Base-by-base conservation (phyloP, 768 basidiomycete genomes). In the Phylloporus scabripes region DNA sequence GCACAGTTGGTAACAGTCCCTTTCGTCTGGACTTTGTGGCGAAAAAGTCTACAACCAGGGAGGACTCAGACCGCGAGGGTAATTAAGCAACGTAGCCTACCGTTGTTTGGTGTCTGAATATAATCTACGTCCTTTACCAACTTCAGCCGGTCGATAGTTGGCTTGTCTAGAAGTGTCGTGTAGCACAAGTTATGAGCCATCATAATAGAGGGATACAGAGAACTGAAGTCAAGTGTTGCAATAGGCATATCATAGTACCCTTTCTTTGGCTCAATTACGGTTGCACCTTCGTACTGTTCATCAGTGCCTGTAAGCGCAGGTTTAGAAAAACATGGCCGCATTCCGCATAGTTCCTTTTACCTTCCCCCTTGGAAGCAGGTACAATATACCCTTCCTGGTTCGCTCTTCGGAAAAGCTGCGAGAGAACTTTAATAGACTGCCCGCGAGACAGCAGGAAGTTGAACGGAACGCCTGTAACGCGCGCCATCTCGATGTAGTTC, bases 181-280 rank as follows among this genome's bases (percentile, higher is more conserved):
- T 98, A 99, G 66, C 96, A 99, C 1, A 99, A 73, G 63, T 99
- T 99, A 69, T 99, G 96, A 2, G 95, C 96, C 94, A 97, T 97
- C 96, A 99, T 99, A 70, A 99, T 98, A 0, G 96, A 98, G 4
- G 96, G 96, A 68, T 99, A 99, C 52, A 99, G 77, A 2, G 94
- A 97, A 50, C 92, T 93, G 72, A 99, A 99, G 78, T 99, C 96
- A 41, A 99, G 80, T 0, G 96, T 98, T 11, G 96, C 94, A 60
- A 99, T 97, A 2, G 96, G 96, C 0, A 83, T 80, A 62, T 96
- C 92, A 64, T 98, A 99, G 68, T 92, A 99, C 0, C 95, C 96
- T 62, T 85, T 92, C 66, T 79, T 83, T 4, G 96, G 96, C 62
- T 99, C 96, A 57, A 99, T 98, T 60, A 99, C 96, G 10, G 93